Conservation (phyloP, 805 yeast species). For the Cyberlindnera mycetangii region DNA sequence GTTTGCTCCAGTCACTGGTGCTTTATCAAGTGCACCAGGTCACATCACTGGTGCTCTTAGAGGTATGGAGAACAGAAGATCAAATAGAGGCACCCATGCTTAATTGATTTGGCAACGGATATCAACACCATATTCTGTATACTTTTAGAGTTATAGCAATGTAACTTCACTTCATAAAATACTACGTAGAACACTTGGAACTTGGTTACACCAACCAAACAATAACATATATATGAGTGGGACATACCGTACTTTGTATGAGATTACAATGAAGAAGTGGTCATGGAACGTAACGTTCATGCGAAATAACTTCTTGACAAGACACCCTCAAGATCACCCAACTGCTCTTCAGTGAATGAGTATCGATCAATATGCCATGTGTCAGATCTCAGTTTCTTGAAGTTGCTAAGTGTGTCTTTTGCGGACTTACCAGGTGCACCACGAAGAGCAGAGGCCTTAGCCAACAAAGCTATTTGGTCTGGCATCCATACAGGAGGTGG, state of each 20-base stretch:
- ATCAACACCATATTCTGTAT: neutral
- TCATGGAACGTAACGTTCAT: conserved; percentile 32
- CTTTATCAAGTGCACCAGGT: conserved; percentile 33
- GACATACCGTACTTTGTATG: no score
- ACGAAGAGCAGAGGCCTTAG: conserved; percentile 67
- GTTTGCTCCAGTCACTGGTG: conserved; percentile 34
- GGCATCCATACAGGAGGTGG: conserved; percentile 96
- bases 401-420: conserved; percentile 73
- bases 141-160: neutral
- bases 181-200: neutral
- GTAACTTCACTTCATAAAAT: neutral
- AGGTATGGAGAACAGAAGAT: conserved; percentile 34
- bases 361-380: conserved; percentile 91
- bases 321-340: conserved; percentile 92
- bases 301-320: conserved; percentile 90
- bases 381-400: conserved; percentile 89
- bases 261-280: no score
- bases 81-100: conserved; percentile 25
- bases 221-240: no score
- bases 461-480: conserved; percentile 59
- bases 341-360: conserved; percentile 70
- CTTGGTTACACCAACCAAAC: neutral
- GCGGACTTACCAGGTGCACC: conserved; percentile 84
- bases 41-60: conserved; percentile 36
- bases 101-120: conserved; percentile 5